A percentile compares a stretch with the other conserved stretches of the same genome.
Evolutionary conservation across 2,329 filamentous ascomycete genomes (phyloP).

Genomic region (Gnomoniopsis smithogilvyi): DNA sequence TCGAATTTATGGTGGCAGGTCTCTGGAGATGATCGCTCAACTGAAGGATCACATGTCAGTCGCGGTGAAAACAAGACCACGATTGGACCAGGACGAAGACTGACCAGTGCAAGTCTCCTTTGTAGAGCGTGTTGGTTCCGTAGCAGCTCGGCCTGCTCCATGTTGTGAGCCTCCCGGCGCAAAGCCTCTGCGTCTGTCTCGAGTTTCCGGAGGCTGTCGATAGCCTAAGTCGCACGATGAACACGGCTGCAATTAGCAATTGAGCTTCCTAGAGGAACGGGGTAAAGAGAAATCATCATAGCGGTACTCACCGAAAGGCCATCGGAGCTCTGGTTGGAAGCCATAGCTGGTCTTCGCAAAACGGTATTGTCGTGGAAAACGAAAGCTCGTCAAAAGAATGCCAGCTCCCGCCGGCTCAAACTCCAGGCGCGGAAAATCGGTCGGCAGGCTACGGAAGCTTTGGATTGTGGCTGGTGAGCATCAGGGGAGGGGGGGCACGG

Average conservation of each 20-base stretch:
- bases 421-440: slow-evolving; percentile 8
- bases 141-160: slow-evolving; percentile 22
- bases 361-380: background rate
- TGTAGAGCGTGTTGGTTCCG: slow-evolving; percentile 36
- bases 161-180: slow-evolving; percentile 35
- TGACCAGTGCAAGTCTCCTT: slow-evolving; percentile 34
- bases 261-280: slow-evolving; percentile 9
- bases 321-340: slow-evolving; percentile 28
- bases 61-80: background rate
- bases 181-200: slow-evolving; percentile 35
- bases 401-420: too few species aligned
- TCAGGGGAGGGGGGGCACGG: background rate
- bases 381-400: background rate
- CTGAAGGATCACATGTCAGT: slow-evolving; percentile 36
- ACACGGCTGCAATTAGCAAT: slow-evolving; percentile 11
- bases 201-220: slow-evolving; percentile 38
- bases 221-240: slow-evolving; percentile 23
- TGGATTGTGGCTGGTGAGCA: slow-evolving; percentile 10
- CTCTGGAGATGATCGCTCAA: slow-evolving; percentile 79
- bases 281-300: slow-evolving; percentile 21
- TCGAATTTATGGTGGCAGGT: slow-evolving; percentile 81
- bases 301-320: slow-evolving; percentile 27
- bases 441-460: background rate
- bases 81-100: background rate
- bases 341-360: slow-evolving; percentile 27